Base-by-base conservation (phyloP, 495 filamentous ascomycete species). In the Hypoxylon fuscum region DNA sequence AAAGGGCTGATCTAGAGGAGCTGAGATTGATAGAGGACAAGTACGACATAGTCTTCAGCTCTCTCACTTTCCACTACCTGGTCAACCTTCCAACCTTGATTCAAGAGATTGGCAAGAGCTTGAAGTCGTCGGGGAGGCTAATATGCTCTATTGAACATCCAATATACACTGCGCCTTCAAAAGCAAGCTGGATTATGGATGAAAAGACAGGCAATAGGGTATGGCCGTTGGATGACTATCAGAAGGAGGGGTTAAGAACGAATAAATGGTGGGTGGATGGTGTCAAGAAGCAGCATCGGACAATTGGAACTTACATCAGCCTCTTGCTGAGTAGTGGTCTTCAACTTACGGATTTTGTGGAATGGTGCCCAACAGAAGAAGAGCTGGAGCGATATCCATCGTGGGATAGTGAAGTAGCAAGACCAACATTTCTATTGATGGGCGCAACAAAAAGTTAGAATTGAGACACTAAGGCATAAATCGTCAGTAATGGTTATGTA, bases 91-190 rank as follows among this genome's bases (percentile, higher is more conserved):
- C 55, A 17, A 18, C 27, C 7, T 66, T 76, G n/a, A 58, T 74
- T 12, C 32, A 40, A 1, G 52, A 72, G 35, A 61, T 76, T n/a
- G 46, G 66, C 18, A 51, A 59, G 23, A 61, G 63, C 27, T 52
- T 76, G 11, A 60, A 62, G 23, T 44, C 74, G 5, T 71, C 70
- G 1, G 76, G 69, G 3, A 55, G 45, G 2, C 62, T 77, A 6
- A 68, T 74, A 14, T 77, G 74, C 44, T 74, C 72, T 0, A 54
- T 76, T 12, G 74, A 77, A 46, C 77, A 79, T 46, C 74, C 74
- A 7, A 69, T 77, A 37, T 73, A 66, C 38, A 74, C 75, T 44
- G 73, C 75, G 9, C 75, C 76, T 23, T 59, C 61, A 0, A 64
- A 50, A 10, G 69, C 63, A 7, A 46, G 44, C 11, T 60, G 73